These are phyloP conservation scores for Beauveria sp. DNA, from an alignment of 2,329 filamentous ascomycete genomes.

Conservation along the genomic window DNA sequence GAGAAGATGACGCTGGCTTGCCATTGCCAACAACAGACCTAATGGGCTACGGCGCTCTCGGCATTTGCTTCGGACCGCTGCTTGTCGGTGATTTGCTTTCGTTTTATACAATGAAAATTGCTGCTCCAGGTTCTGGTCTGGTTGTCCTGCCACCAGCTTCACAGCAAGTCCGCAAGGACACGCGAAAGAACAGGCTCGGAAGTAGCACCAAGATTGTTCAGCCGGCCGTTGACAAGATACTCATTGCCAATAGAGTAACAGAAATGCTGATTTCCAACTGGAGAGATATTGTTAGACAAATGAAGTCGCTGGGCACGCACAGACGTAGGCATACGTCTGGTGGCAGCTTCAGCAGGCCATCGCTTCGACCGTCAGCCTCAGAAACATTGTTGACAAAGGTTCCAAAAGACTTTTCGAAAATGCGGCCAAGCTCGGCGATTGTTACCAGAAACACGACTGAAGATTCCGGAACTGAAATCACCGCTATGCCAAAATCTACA, in stretches of 20 bases:
- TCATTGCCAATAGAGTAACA: conserved; percentile 49
- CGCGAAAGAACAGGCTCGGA: neutral
- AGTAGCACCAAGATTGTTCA: conserved; percentile 1
- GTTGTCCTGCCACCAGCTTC: conserved; percentile 7
- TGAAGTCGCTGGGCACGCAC: conserved; percentile 39
- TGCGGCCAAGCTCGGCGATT: neutral
- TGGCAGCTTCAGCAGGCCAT: conserved; percentile 10
- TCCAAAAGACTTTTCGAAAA: conserved; percentile 24
- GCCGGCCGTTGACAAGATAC: conserved; percentile 45
- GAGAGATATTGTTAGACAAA: conserved; percentile 55
- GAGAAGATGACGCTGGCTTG: conserved; percentile 43
- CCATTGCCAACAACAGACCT: conserved; percentile 48
- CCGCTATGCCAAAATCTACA: neutral
- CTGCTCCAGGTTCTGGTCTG: conserved; percentile 33
- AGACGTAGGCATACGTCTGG: conserved; percentile 17
- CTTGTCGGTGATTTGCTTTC: conserved; percentile 51
- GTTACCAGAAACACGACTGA: conserved; percentile 17
- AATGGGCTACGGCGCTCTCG: conserved; percentile 57
- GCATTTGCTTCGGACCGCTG: conserved; percentile 58
- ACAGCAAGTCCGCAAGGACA: neutral
- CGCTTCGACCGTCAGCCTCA: conserved; percentile 33
- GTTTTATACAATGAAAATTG: conserved; percentile 41
- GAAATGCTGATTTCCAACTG: conserved; percentile 62
- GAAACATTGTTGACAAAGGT: conserved; percentile 32
- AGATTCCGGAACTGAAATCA: conserved; percentile 6